Base-by-base conservation (phyloP, 2,329 filamentous ascomycete genomes). In the Aspergillus flavus region DNA sequence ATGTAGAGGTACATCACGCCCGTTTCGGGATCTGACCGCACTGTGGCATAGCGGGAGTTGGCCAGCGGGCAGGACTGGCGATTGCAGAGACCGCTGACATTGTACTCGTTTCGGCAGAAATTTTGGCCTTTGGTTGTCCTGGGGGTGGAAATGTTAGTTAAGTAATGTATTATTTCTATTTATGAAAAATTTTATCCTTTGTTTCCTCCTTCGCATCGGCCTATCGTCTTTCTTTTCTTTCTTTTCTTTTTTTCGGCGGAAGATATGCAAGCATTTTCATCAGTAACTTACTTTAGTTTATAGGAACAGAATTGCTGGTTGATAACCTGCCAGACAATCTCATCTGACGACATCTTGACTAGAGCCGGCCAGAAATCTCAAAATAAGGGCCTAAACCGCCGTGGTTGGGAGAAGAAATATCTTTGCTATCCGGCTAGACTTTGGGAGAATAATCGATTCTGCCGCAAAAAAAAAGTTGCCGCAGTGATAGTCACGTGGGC, bases 281-380 rank as follows among this genome's bases (percentile, higher is more conserved):
- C 43, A 30, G 10, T 34, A 48, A 78, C 87, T 71, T 81, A 93
- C 88, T 96, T 97, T 70, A 98, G 84, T 77, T 97, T 97, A 85
- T 94, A 98, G 58, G 91, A 90, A 83, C 95, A 98, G 78, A 95
- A 96, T 76, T 94, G 91, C 80, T 95, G 92, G 80, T 96, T 96
- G 71, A 97, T 97, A 62, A 97, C 92, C 78, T 94, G 89, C 95
- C 95, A 99, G 68, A 98, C 90, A 69, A 98, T 96, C 81, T 98
- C 94, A 84, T 98, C 94, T 67, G 93, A 96, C 63, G 92, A 88
- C 91, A 95, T 96, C 62, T 67, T 69, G 59, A 39, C 32, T 56
- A 19, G 39, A 34, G 21, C 52, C n/a, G 52, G 32, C 60, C 56
- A 62, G 61, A 26, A 63, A 63, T 30, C 65, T 48, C 57, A 66